Evolutionary conservation across 305 asterid genomes (phyloP).

Genomic region (Vinca major): DNA sequence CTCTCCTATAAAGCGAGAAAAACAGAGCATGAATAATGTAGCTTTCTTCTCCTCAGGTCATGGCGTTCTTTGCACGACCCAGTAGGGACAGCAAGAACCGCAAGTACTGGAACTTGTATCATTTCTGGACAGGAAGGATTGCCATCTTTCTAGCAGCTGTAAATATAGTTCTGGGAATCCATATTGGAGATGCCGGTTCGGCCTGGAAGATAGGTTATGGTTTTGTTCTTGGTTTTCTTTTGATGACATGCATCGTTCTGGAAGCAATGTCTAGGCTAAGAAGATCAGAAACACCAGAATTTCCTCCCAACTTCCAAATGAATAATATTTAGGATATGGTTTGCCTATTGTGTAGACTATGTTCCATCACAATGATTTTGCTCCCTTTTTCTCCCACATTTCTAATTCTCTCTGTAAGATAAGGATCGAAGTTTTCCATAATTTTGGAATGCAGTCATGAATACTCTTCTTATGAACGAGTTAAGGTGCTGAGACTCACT

Average conservation of each 20-base stretch:
- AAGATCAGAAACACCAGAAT: slow-evolving; percentile 25
- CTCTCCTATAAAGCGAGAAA: no score
- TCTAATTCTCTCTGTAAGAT: no score
- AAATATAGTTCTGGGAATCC: slow-evolving; percentile 63
- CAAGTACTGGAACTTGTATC: slow-evolving; percentile 65
- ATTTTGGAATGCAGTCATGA: background rate
- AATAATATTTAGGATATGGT: slow-evolving; percentile 30
- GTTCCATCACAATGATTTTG: background rate
- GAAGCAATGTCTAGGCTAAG: slow-evolving; percentile 52
- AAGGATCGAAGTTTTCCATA: no score
- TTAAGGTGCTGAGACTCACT: no score
- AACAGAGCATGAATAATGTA: background rate
- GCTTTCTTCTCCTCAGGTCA: slow-evolving; percentile 31
- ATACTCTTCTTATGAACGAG: no score
- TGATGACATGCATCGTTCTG: slow-evolving; percentile 41
- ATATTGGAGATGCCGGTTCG: slow-evolving; percentile 49
- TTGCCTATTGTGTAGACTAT: background rate
- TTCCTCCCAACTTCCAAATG: slow-evolving; percentile 39
- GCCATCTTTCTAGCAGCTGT: slow-evolving; percentile 74
- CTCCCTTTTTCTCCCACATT: background rate
- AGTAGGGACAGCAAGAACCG: slow-evolving; percentile 56
- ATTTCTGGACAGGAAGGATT: slow-evolving; percentile 60
- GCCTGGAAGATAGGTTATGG: slow-evolving; percentile 72
- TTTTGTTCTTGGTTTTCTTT: slow-evolving; percentile 39
- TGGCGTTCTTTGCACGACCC: slow-evolving; percentile 67